Evolutionary conservation across 2,329 filamentous ascomycete species (phyloP), one percentile per base, ranked within the genome.

Genomic region (Calonectria montana): DNA sequence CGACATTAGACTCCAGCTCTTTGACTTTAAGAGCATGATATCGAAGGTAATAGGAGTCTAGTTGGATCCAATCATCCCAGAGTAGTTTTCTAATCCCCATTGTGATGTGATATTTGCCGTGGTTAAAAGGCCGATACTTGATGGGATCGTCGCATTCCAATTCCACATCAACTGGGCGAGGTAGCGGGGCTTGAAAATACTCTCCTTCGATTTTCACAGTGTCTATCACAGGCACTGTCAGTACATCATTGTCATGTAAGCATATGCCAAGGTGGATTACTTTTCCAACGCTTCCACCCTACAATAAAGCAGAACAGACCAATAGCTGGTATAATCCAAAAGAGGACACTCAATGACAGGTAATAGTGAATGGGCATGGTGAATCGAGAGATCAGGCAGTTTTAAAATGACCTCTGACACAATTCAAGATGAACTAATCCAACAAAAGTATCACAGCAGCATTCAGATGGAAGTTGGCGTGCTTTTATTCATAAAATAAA

Each of bases 61-160:
- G 72, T 59, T 76, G 73, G 13, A 76, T 76, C 74, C 75, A 76
- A 3, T 65, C 70, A 1, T 76, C 67, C 75, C 74, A 76, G 5
- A 74, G 65, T 0, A 76, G 31, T 23, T 72, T 76, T 16, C 73
- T 39, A 1, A 76, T 76, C 0, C 75, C 74, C 75, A 76, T 76
- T 1, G 73, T 76, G 16, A 76, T 55, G 6, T 76, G 73, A 1
- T 65, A 74, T 0, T 57, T 71, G 7, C 75, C 73, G 41, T 75
- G 75, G n/a, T 71, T 75, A 23, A 69, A 76, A 0, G 74, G 75
- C 3, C 74, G 69, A 35, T 76, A 76, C 29, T 35, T 55, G 10
- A 55, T 55, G 27, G 50, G 50, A 12, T 29, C 31, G 25, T 37
- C n/a, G n/a, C 10, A 12, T 55, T n/a, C 15, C 29, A 55, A 15